Evolutionary conservation across 768 basidiomycete genomes (phyloP).

Genomic region (Pisolithus sp.): DNA sequence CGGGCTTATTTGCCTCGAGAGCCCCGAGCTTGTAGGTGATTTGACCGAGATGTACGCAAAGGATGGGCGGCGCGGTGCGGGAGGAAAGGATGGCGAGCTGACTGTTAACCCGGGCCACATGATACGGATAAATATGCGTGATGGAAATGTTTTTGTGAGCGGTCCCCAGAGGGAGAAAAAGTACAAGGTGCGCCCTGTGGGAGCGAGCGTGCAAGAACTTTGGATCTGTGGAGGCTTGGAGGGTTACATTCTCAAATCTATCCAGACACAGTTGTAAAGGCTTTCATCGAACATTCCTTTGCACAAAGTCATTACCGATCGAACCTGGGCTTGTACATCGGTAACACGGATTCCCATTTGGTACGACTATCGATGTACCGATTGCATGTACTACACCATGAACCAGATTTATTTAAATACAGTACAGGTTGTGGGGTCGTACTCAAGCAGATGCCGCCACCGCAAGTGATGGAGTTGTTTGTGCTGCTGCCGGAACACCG

Average conservation of each 20-base stretch:
- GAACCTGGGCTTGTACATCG: too few relatives aligned
- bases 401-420: neutral
- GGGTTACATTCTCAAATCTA: conserved; percentile 78
- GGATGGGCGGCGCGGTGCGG: conserved; percentile 68
- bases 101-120: conserved; percentile 71
- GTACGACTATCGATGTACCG: too few relatives aligned
- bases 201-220: conserved; percentile 92
- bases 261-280: conserved; percentile 32
- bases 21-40: conserved; percentile 81
- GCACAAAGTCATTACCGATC: too few relatives aligned
- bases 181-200: conserved; percentile 72
- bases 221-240: conserved; percentile 96
- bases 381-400: too few relatives aligned
- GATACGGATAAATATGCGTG: conserved; percentile 59
- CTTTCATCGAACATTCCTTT: too few relatives aligned
- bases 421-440: neutral
- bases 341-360: too few relatives aligned
- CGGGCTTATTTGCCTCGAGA: conserved; percentile 91
- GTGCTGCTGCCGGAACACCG: neutral
- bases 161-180: conserved; percentile 39
- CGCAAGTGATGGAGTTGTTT: conserved; percentile 1
- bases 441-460: conserved; percentile 4
- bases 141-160: conserved; percentile 60
- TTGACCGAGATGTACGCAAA: conserved; percentile 71
- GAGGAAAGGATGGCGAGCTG: conserved; percentile 74